Evolutionary conservation across 2,329 filamentous ascomycete genomes (phyloP).

Genomic region (Furcasterigmium sp.): DNA sequence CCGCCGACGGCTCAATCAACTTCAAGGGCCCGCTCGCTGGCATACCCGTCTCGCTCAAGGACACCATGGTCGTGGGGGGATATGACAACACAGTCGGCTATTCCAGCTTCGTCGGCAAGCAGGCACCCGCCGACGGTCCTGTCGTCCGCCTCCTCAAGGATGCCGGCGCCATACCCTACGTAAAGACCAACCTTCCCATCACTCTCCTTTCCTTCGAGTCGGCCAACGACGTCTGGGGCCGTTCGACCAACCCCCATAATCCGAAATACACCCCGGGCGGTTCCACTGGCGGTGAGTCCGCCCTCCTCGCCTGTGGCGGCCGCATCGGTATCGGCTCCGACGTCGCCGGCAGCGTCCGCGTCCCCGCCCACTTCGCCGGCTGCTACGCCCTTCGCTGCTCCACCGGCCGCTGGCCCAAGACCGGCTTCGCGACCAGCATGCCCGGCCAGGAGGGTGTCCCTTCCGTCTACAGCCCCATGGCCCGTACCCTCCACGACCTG

Average conservation of each 20-base stretch:
- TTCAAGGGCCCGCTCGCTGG: slow-evolving; percentile 78
- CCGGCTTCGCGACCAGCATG: slow-evolving; percentile 81
- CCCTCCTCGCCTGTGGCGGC: slow-evolving; percentile 75
- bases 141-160: slow-evolving; percentile 77
- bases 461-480: slow-evolving; percentile 89
- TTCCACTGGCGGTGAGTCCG: slow-evolving; percentile 80
- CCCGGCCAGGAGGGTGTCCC: slow-evolving; percentile 86
- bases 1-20: slow-evolving; percentile 53
- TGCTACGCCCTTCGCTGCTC: slow-evolving; percentile 85
- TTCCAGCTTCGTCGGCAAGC: slow-evolving; percentile 65
- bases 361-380: slow-evolving; percentile 83
- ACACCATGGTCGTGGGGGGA: slow-evolving; percentile 71
- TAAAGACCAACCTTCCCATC: slow-evolving; percentile 86
- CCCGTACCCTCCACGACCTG: slow-evolving; percentile 76
- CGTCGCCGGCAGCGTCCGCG: slow-evolving; percentile 83
- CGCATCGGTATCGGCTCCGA: slow-evolving; percentile 88
- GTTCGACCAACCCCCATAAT: slow-evolving; percentile 77
- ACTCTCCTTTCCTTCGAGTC: slow-evolving; percentile 85
- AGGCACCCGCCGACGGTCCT: slow-evolving; percentile 60
- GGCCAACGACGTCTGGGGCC: slow-evolving; percentile 73
- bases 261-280: slow-evolving; percentile 81
- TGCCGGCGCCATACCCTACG: slow-evolving; percentile 83
- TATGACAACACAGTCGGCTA: slow-evolving; percentile 83
- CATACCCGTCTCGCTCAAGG: slow-evolving; percentile 82
- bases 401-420: slow-evolving; percentile 85